phyloP scores from a whole-genome alignment of 768 basidiomycete species.

The Hygrophorus russula region DNA sequence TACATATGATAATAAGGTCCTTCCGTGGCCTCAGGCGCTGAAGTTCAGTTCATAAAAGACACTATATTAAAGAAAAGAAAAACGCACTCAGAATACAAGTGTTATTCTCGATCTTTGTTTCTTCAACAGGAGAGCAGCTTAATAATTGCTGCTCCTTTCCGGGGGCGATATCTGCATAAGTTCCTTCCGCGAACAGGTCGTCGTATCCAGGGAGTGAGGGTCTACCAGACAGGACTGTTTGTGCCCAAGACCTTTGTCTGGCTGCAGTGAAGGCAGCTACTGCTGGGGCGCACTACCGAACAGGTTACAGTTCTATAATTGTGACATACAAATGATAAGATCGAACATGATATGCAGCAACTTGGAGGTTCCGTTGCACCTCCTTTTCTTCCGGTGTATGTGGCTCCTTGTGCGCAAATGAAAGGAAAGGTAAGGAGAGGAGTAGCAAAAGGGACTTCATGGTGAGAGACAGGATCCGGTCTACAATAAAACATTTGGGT shows the following conservation, averaged over 20 bases:
- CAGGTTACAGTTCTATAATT: neutral
- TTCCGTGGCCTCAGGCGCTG: slow-evolving; percentile 39
- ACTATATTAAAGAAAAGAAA: neutral
- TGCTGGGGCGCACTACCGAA: slow-evolving; percentile 37
- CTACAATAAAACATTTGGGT: too few species aligned
- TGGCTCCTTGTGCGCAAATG: slow-evolving; percentile 29
- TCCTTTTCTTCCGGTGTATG: slow-evolving; percentile 34
- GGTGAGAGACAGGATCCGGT: neutral
- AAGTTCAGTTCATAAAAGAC: neutral
- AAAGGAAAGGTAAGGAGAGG: slow-evolving; percentile 13
- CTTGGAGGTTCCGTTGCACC: slow-evolving; percentile 35
- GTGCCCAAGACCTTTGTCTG: slow-evolving; percentile 35
- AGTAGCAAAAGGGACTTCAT: neutral
- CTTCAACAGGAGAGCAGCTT: slow-evolving; percentile 34
- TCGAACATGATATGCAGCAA: slow-evolving; percentile 41
- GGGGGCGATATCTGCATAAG: slow-evolving; percentile 22
- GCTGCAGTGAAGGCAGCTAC: slow-evolving; percentile 39
- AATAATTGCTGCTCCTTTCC: slow-evolving; percentile 19
- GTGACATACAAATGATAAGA: neutral
- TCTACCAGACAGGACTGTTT: slow-evolving; percentile 29
- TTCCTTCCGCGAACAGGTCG: slow-evolving; percentile 30
- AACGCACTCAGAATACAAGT: slow-evolving; percentile 34
- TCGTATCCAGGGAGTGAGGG: slow-evolving; percentile 27
- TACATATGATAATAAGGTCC: slow-evolving; percentile 42
- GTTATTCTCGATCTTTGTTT: slow-evolving; percentile 41